phyloP scores from a whole-genome alignment of 495 filamentous ascomycete genomes.

The Xylaria telfairii region DNA sequence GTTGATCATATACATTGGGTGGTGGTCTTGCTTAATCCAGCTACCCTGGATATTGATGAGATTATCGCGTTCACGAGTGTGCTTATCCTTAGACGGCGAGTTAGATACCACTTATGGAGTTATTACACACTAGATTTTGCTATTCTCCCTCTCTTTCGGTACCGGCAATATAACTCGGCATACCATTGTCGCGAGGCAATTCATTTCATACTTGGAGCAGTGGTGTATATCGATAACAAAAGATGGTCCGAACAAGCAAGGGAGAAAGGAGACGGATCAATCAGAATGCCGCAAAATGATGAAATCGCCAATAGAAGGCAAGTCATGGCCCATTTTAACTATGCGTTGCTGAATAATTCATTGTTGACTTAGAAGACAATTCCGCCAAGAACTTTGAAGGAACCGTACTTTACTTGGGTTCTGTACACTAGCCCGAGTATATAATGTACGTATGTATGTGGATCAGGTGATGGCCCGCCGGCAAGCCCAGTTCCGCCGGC shows the following conservation, averaged over 20 bases:
- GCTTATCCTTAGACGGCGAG: conserved; percentile 36
- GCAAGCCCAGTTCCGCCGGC: neutral
- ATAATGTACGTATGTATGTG: no score
- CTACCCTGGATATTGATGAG: neutral
- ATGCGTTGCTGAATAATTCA: neutral
- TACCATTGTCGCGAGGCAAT: neutral
- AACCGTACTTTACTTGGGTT: no score
- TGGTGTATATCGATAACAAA: neutral
- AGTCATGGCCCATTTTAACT: neutral
- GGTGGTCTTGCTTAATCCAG: neutral
- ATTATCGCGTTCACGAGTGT: conserved; percentile 25
- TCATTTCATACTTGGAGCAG: neutral
- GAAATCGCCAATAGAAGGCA: neutral
- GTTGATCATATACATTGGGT: conserved; percentile 26
- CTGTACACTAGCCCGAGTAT: no score
- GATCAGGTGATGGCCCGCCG: neutral
- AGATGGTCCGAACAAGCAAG: neutral
- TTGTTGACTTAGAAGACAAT: neutral
- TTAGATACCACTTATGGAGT: conserved; percentile 43
- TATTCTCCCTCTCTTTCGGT: neutral
- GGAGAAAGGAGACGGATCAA: neutral
- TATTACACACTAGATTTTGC: conserved; percentile 24
- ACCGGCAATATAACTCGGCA: neutral
- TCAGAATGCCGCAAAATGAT: neutral
- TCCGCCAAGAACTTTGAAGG: no score